Base-by-base conservation (phyloP, 805 yeast genomes). In the Pichia heedii region DNA sequence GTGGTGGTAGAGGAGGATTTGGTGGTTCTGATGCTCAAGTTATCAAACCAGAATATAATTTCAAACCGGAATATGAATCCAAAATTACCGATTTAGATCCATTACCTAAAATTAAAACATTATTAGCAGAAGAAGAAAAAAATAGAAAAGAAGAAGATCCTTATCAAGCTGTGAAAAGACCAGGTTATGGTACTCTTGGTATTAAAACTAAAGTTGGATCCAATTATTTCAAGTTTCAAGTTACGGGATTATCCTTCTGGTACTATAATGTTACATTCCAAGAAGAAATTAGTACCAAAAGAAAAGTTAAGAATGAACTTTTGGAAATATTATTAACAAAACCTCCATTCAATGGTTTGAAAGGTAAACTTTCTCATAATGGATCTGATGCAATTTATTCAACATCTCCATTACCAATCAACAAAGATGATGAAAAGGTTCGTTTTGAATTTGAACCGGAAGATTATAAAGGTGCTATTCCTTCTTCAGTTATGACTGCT, bases 251-350 rank as follows among this genome's bases (percentile, higher is more conserved):
- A 20, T 36, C 47, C 2, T 54, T 54, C 18, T 52, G 49, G 42
- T 42, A 47, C 15, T 56, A 56, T 27, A 42, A 45, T 39, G 55
- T 56, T 22, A 54, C 53, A 16, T 57, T 56, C 36, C 56, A 58
- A 32, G 35, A 42, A 2, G 53, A 44, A 41, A 36, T 56, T 7
- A 41, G 36, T 13, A 39, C 44, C 5, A 57, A 55, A 32, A 55
- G 38, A 22, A 51, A 46, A 22, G 44, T 54, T 16, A 51, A 49
- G 21, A 38, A 50, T 15, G 52, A 54, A 26, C 36, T 56, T 5
- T 37, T 57, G 12, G 55, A 50, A 30, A 35, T 56, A 16, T 40
- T 56, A 33, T 24, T 57, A 11, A 41, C 43, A 1, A 57, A 52
- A 22, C 40, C 38, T 3, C 55, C 54, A 27, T 52, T 53, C 27